Percentiles rank a stretch among this genome's conserved stretches.
Evolutionary conservation across 139 green algal genomes (phyloP).

Genomic region (Desmodesmus armatus): DNA sequence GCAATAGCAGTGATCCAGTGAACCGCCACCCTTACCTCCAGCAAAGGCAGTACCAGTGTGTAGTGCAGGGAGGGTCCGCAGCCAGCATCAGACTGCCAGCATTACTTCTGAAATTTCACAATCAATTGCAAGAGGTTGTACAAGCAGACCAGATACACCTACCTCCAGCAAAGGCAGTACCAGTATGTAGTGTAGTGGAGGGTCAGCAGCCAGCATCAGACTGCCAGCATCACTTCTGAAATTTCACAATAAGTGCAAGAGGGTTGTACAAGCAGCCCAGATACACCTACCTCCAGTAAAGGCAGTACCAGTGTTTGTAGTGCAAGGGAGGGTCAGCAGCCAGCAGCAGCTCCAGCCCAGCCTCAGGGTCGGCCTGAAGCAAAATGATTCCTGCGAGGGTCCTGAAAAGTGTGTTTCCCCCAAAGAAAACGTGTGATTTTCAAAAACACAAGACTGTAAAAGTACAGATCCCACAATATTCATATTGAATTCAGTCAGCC

Average conservation of each 20-base stretch:
- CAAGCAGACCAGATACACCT: not conserved
- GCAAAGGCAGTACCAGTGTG: slow-evolving; percentile 72
- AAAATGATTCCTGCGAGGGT: too few relatives aligned
- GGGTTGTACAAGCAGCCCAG: not conserved
- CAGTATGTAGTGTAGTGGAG: slow-evolving; percentile 63
- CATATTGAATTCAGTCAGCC: not conserved
- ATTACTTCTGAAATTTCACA: slow-evolving; percentile 82
- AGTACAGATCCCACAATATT: too few relatives aligned
- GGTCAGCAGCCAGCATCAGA: too few relatives aligned
- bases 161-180: slow-evolving; percentile 76
- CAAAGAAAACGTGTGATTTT: too few relatives aligned
- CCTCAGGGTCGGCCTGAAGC: too few relatives aligned
- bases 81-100: slow-evolving; percentile 71
- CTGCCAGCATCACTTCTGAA: slow-evolving; percentile 74
- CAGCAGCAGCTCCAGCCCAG: slow-evolving; percentile 78
- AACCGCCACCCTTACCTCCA: slow-evolving; percentile 40
- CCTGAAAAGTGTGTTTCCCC: too few relatives aligned
- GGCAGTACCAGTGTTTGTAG: slow-evolving; percentile 69
- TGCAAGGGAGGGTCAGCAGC: slow-evolving; percentile 72
- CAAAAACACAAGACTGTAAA: too few relatives aligned
- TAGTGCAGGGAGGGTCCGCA: slow-evolving; percentile 70
- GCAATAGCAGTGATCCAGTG: too few relatives aligned
- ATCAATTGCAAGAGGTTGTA: too few relatives aligned
- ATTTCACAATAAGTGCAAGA: too few relatives aligned
- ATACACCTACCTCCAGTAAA: slow-evolving; percentile 63